phyloP scores from a whole-genome alignment of 495 filamentous ascomycete species.

The Aspergillus homomorphus region DNA sequence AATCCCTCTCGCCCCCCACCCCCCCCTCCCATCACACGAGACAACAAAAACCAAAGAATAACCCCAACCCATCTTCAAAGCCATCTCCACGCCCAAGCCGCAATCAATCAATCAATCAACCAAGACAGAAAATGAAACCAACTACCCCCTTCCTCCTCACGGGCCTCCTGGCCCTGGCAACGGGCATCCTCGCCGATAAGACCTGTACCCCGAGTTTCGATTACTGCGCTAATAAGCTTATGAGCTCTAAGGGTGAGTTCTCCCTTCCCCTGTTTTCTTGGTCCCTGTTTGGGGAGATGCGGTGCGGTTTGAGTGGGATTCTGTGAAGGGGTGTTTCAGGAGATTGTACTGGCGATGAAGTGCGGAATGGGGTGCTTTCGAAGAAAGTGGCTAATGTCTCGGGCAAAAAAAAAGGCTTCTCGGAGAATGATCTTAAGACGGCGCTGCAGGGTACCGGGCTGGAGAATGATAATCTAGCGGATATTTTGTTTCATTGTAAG shows the following conservation, averaged over 20 bases:
- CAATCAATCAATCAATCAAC: no score
- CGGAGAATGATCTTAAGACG: slow-evolving; percentile 31
- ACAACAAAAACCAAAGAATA: no score
- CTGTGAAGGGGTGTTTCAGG: no score
- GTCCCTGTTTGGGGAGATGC: no score
- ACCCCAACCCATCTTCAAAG: no score
- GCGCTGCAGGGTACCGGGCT: slow-evolving; percentile 32
- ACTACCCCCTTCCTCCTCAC: slow-evolving; percentile 21
- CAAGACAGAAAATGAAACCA: slow-evolving; percentile 9
- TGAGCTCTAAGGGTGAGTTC: slow-evolving; percentile 32
- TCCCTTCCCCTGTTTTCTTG: neutral
- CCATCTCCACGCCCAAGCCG: no score
- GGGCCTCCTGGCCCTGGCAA: slow-evolving; percentile 21
- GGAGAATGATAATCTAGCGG: slow-evolving; percentile 29
- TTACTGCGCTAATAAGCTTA: slow-evolving; percentile 35
- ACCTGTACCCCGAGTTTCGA: slow-evolving; percentile 42
- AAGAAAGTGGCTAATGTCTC: slow-evolving; percentile 3
- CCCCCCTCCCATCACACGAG: neutral
- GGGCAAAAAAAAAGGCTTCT: slow-evolving; percentile 25
- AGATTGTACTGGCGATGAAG: no score
- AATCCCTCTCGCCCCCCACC: neutral
- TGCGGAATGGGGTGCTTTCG: no score
- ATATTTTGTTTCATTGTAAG: slow-evolving; percentile 39
- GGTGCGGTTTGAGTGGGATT: no score
- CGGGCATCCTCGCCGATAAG: slow-evolving; percentile 30